Conservation (phyloP, 345 rosid species). For the Camelina laxa region DNA sequence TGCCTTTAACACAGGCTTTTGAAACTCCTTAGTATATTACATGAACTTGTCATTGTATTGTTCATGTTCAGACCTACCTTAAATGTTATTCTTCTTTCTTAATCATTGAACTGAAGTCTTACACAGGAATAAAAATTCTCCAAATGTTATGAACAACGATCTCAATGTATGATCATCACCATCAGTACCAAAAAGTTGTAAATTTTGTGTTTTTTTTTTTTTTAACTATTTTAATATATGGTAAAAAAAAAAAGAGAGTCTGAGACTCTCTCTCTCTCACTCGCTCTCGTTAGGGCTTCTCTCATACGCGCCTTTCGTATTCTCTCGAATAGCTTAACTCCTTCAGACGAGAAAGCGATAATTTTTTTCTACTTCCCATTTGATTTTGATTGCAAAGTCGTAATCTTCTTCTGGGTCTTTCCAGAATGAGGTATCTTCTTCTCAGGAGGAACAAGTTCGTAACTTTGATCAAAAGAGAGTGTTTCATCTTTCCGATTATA, state of each 20-base stretch:
- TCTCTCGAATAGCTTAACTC: conserved; percentile 20
- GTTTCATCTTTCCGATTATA: neutral
- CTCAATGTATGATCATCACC: neutral
- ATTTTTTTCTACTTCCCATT: conserved; percentile 6
- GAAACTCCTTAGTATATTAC: conserved; percentile 18
- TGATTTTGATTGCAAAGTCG: conserved; percentile 10
- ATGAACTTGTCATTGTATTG: conserved; percentile 15
- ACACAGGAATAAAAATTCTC: neutral
- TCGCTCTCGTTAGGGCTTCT: conserved; percentile 29
- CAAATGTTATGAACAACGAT: neutral
- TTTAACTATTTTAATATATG: neutral
- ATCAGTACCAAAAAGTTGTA: neutral
- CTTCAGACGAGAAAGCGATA: conserved; percentile 19
- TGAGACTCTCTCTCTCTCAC: neutral
- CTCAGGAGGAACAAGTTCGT: conserved; percentile 43
- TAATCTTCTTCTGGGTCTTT: conserved; percentile 34
- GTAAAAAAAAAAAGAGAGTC: neutral
- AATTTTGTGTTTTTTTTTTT: too few species aligned
- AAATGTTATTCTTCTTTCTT: conserved; percentile 9
- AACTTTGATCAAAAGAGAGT: conserved; percentile 37
- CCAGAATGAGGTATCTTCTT: conserved; percentile 46
- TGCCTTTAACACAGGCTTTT: conserved; percentile 24
- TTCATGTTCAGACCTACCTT: conserved; percentile 12
- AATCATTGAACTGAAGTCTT: conserved; percentile 10
- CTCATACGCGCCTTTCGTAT: neutral